Evolutionary conservation across 208 protist species (phyloP).

Genomic region (Trypanosoma mega): DNA sequence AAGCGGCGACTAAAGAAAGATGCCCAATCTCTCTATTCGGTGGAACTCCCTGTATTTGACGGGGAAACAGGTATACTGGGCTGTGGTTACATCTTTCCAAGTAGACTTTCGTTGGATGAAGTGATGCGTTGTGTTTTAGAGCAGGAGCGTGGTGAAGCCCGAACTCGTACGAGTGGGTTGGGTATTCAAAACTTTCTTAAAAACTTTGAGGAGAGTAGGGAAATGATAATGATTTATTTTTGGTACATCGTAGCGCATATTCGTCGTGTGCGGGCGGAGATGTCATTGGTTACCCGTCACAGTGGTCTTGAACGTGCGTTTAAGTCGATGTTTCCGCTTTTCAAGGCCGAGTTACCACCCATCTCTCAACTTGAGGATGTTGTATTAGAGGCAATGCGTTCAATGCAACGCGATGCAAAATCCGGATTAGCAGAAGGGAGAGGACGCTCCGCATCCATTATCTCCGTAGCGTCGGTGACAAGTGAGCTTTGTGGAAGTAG

Average conservation of each 20-base stretch:
- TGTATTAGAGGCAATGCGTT: slow-evolving; percentile 10
- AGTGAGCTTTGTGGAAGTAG: too few relatives aligned
- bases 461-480: not conserved
- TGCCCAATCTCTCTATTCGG: slow-evolving; percentile 42
- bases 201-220: slow-evolving; percentile 30
- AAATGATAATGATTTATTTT: slow-evolving; percentile 55
- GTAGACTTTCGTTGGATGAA: slow-evolving; percentile 22
- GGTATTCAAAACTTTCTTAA: slow-evolving; percentile 52
- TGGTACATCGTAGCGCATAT: slow-evolving; percentile 62
- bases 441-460: not conserved
- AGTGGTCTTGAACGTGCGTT: slow-evolving; percentile 35
- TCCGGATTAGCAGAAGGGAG: not conserved
- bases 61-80: slow-evolving; percentile 15
- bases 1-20: slow-evolving; percentile 32
- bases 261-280: slow-evolving; percentile 41
- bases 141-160: slow-evolving; percentile 40
- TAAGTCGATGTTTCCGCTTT: slow-evolving; percentile 45
- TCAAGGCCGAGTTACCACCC: slow-evolving; percentile 22
- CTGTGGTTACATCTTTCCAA: slow-evolving; percentile 13
- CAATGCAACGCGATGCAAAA: not conserved
- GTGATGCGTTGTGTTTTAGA: slow-evolving; percentile 40
- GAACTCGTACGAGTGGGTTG: slow-evolving; percentile 39
- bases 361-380: slow-evolving; percentile 22
- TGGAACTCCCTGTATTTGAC: slow-evolving; percentile 29
- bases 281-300: slow-evolving; percentile 51